These are phyloP conservation scores for Tylopilus vinaceipallidus DNA, from an alignment of 768 basidiomycete genomes.

Conservation along the genomic window DNA sequence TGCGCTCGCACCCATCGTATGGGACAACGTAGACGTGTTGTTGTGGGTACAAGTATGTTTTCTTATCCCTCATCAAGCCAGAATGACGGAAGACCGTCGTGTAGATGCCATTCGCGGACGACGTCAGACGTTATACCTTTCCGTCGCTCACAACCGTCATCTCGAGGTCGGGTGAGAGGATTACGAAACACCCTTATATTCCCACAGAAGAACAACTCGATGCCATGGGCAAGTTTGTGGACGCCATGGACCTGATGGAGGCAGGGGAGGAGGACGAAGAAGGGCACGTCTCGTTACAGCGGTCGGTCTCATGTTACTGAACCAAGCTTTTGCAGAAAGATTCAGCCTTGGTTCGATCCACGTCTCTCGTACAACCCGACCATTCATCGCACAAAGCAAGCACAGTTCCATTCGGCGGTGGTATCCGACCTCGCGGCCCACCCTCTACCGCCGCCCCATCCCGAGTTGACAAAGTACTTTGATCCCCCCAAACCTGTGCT, in stretches of 20 bases:
- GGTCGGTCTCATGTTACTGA: too few species aligned
- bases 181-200: slow-evolving; percentile 78
- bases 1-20: slow-evolving; percentile 59
- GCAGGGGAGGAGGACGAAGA: slow-evolving; percentile 74
- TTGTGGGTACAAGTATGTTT: slow-evolving; percentile 77
- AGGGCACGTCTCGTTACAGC: slow-evolving; percentile 58
- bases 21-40: slow-evolving; percentile 72
- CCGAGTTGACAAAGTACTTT: slow-evolving; percentile 81
- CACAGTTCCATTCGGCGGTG: slow-evolving; percentile 84
- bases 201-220: slow-evolving; percentile 75
- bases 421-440: slow-evolving; percentile 68
- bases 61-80: neutral
- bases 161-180: slow-evolving; percentile 68
- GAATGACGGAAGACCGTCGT: neutral
- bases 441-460: slow-evolving; percentile 84
- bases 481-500: slow-evolving; percentile 69
- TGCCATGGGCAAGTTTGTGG: slow-evolving; percentile 87
- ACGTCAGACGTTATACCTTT: slow-evolving; percentile 85
- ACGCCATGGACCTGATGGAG: slow-evolving; percentile 82
- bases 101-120: slow-evolving; percentile 97
- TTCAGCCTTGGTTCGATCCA: slow-evolving; percentile 73
- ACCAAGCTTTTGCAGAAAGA: too few species aligned
- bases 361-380: slow-evolving; percentile 82
- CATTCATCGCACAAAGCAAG: slow-evolving; percentile 89
- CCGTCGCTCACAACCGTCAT: slow-evolving; percentile 72